phyloP scores from a whole-genome alignment of 2,329 filamentous ascomycete genomes.

The Arthrobotrys megalospora region DNA sequence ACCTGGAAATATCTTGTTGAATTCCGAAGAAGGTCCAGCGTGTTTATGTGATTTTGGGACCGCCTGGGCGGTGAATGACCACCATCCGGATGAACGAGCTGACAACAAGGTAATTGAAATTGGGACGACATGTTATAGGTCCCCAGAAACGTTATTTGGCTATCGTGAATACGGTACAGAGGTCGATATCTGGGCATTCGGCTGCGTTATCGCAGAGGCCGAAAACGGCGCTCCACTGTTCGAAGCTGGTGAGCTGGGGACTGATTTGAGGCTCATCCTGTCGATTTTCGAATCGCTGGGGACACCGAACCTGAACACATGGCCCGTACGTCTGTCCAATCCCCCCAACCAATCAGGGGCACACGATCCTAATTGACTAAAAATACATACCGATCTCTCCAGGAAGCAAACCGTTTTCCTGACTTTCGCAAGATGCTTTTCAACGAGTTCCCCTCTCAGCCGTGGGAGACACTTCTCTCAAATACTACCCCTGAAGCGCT shows the following conservation, averaged over 20 bases:
- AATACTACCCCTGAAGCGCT: slow-evolving; percentile 74
- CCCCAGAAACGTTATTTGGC: slow-evolving; percentile 92
- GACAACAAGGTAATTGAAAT: slow-evolving; percentile 88
- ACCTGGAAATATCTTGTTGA: slow-evolving; percentile 86
- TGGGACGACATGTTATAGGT: slow-evolving; percentile 90
- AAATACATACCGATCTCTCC: slow-evolving; percentile 25
- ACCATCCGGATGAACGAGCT: slow-evolving; percentile 75
- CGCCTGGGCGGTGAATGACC: slow-evolving; percentile 79
- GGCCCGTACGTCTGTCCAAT: slow-evolving; percentile 77
- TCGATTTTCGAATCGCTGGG: slow-evolving; percentile 94
- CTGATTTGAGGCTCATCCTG: slow-evolving; percentile 88
- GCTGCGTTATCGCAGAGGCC: slow-evolving; percentile 84
- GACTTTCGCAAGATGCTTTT: slow-evolving; percentile 93
- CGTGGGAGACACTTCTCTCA: slow-evolving; percentile 80
- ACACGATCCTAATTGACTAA: slow-evolving; percentile 27
- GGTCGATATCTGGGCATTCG: slow-evolving; percentile 91
- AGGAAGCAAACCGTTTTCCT: slow-evolving; percentile 78
- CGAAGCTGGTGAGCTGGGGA: slow-evolving; percentile 89
- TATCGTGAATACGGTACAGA: slow-evolving; percentile 78
- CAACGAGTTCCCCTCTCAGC: slow-evolving; percentile 77
- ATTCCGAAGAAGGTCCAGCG: slow-evolving; percentile 78
- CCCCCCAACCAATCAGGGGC: slow-evolving; percentile 3
- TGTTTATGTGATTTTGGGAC: slow-evolving; percentile 93
- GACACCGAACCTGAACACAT: slow-evolving; percentile 82
- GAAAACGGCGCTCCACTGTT: slow-evolving; percentile 77